phyloP scores from a whole-genome alignment of 2,329 filamentous ascomycete genomes.

The Ophiostoma novo-ulmi region DNA sequence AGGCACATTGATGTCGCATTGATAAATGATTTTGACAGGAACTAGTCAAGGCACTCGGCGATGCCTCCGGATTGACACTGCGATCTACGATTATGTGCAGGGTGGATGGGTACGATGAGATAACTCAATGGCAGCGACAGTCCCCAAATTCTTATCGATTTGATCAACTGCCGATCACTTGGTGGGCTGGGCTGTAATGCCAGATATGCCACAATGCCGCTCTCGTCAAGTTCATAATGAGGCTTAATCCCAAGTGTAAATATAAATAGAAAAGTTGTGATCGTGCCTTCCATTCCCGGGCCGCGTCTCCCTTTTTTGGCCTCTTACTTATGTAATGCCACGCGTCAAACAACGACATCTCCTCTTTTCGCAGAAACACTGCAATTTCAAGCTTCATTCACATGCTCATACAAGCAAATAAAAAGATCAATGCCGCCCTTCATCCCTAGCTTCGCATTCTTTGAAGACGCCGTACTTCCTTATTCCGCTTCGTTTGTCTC shows the following conservation, averaged over 20 bases:
- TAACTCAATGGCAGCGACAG: not conserved
- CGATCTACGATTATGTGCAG: no score
- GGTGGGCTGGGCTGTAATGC: not conserved
- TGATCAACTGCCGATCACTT: not conserved
- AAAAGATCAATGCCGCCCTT: not conserved
- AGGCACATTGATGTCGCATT: not conserved
- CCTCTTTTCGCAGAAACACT: not conserved
- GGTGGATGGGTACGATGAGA: not conserved
- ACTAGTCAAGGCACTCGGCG: not conserved
- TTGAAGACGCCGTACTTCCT: not conserved
- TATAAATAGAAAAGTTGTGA: not conserved
- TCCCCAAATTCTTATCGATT: not conserved
- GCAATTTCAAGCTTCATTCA: not conserved
- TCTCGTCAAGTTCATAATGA: not conserved
- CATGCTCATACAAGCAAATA: not conserved
- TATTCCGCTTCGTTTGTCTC: not conserved
- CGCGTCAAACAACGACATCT: not conserved
- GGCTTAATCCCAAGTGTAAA: not conserved
- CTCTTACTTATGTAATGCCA: not conserved
- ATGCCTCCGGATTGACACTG: not conserved
- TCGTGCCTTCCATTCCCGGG: constrained; percentile 1
- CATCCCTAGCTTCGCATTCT: not conserved
- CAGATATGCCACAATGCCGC: not conserved
- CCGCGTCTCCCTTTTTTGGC: not conserved
- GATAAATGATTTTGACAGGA: not conserved